Base-by-base conservation (phyloP, 1,284 basidiomycete species). In the Pascua guehoae region DNA sequence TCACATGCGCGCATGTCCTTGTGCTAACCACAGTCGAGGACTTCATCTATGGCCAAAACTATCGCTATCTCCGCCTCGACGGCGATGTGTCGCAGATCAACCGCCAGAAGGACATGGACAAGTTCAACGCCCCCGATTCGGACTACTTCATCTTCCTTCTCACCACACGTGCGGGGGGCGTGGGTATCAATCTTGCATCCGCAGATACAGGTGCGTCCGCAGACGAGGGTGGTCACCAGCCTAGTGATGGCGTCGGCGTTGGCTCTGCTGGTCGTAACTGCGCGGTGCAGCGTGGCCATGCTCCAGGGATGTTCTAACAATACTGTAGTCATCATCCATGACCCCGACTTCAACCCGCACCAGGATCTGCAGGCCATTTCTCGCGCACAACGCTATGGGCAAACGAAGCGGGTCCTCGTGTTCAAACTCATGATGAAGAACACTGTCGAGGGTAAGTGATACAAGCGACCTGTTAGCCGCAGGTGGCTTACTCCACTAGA, bases 321-420 rank as follows among this genome's bases (percentile, higher is more conserved):
- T n/a, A 32, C 24, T 4, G 7, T 7, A 32, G 93, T 97, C 47
- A 92, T 98, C 57, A 86, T 97, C 52, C 88, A 86, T 66, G 92
- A 94, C 70, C 88, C 89, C 0, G 93, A 97, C 78, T 97, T 93
- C 76, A 97, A 97, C 69, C 93, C 92, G n/a, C 92, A 95, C 76
- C 87, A 68, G 66, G 75, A 77, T 47, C 67, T 74, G 41, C 67
- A 95, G 87, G 92, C 92, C 41, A 94, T 96, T 61, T 87, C 91
- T 12, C 86, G 92, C 56, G 85, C 89, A 38, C 89, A 95, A 79
- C 85, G 73, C 32, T 76, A 71, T 59, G 74, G 73, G 1, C 74
- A 79, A 64, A 70, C 66, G 59, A 75, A 77, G 60, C 75, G 67
- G 50, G 88, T 88, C 57, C 80, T 92, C 47, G 91, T 94, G 32